Evolutionary conservation across 2,329 filamentous ascomycete species (phyloP), one percentile per base, ranked within the genome.

Genomic region (Tolypocladium inflatum): DNA sequence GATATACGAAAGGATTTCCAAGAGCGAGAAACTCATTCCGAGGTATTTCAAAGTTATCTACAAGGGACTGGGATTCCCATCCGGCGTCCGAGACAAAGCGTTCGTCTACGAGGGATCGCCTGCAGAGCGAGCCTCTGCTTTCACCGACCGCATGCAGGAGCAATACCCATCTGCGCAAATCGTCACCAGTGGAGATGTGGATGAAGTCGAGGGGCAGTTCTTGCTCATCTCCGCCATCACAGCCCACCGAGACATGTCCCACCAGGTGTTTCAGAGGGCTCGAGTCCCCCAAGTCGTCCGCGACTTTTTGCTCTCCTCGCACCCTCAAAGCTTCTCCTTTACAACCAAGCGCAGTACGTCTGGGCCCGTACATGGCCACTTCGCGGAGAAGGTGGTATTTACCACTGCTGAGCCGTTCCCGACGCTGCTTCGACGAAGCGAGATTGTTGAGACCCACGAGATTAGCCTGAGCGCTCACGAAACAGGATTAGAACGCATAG

Each of bases 41-140:
- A 88, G 93, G 61, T 97, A 96, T 74, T 97, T 96, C 82, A 88
- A 90, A 63, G 92, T 97, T 35, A 81, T 87, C 15, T 97, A 94
- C 76, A 90, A 87, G 67, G 93, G 93, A 6, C 83, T 96, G 57
- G 92, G 93, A 1, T 97, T 97, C 72, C 90, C 92, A 1, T 68
- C 84, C 2, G 88, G 81, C 54, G 72, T 97, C 26, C 83, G 91
- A 55, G 91, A 97, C 71, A 96, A 96, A 74, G 87, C 93, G 59
- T 97, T 91, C 71, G 87, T 97, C 57, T 96, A 95, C 65, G 91
- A 97, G 72, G 91, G 90, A 0, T 83, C 85, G 2, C 80, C 88
- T 0, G 85, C 79, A 8, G 93, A 97, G 72, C 84, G 89, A 26
- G 85, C 90, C 45, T 84, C 86, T 1, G 86, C 85, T 5, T 97